Base-by-base conservation (phyloP, 176 grass and related monocot genomes). In the Bolboschoenus planiculmis region DNA sequence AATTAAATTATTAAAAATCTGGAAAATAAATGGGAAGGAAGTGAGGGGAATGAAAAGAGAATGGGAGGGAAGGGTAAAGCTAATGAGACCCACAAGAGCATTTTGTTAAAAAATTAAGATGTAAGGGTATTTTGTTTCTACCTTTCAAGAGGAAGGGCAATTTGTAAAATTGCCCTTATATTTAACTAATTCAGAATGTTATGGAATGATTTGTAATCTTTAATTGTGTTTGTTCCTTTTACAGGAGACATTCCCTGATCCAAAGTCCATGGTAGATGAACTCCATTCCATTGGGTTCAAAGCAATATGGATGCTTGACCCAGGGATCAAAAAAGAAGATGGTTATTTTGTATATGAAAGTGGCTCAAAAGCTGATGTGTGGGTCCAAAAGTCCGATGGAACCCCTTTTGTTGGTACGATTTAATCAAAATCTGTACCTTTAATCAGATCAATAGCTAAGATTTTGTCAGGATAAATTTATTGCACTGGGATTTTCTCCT, bases 261-360 rank as follows among this genome's bases (percentile, higher is more conserved):
- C 92, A 79, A 94, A 92, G 88, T 89, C 90, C 55, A 91, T 94
- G 95, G 89, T 84, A n/a, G 55, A 91, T 42, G 82, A 93, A 79
- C 90, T 97, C 20, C 95, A 94, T 85, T 34, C 77, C 33, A 90
- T 86, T 13, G 88, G 92, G 11, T 97, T 91, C 81, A 88, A 94
- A 77, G 90, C 95, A 91, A 93, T 97, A 14, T 97, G 95, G 95
- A 97, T 97, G 95, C 90, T 97, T 89, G 95, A 97, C 57, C 95
- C 95, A 79, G 95, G 95, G 35, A 97, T 97, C 26, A 94, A 97
- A 88, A 88, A 86, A 20, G 90, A 97, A 76, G 51, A 93, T 13
- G 92, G 92, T 20, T 97, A 93, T 85, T 92, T 88, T 94, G 87
- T 83, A 26, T 97, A 88, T 84, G 92, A 93, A 23, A 93, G 92